Evolutionary conservation across 352 stramenopile species (phyloP), one percentile per base, ranked within the genome.

Genomic region (Pythium brachiatum): DNA sequence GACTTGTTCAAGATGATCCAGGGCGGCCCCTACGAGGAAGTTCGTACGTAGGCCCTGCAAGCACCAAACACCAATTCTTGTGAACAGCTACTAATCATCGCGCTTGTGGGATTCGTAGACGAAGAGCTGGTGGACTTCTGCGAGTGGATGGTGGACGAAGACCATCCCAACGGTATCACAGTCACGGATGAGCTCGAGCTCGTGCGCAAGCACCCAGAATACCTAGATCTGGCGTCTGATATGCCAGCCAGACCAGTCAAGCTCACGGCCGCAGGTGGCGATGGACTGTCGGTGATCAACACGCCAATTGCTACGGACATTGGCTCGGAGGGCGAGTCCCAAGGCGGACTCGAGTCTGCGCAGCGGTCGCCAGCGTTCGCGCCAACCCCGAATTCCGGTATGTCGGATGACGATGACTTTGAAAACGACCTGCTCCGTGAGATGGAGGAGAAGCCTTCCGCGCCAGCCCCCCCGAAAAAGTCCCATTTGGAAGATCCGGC

Each of bases 61-160:
- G 27, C 3, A 18, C 16, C 44, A 18, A 3, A 23, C 44, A 4
- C 5, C 5, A 34, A 34, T 11, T 34, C 29, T 11, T 9, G 29
- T 5, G 29, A 34, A 34, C 29, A 34, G 29, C 29, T 34, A 34
- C 29, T 34, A 34, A 34, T 9, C 5, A 34, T 11, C n/a, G n/a
- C 6, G n/a, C n/a, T 57, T 20, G 18, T n/a, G 36, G 7, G 15
- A 50, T 36, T 9, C 4, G 12, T 20, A 83, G 77, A 94, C 46
- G 84, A 94, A 68, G 86, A 95, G 53, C 70, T 95, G 9, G 86
- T 95, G 31, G 85, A 94, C 56, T 95, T 87, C 34, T 89, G 85
- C 61, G 84, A 94, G 59, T 95, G 85, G 84, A 95, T 95, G 86
- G 69, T 81, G 21, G 81, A 92, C 56, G 81, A 84, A 18, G 75